Evolutionary conservation across 257 asterid species (phyloP), one percentile per base, ranked within the genome.

Genomic region (Penstemon barbatus): DNA sequence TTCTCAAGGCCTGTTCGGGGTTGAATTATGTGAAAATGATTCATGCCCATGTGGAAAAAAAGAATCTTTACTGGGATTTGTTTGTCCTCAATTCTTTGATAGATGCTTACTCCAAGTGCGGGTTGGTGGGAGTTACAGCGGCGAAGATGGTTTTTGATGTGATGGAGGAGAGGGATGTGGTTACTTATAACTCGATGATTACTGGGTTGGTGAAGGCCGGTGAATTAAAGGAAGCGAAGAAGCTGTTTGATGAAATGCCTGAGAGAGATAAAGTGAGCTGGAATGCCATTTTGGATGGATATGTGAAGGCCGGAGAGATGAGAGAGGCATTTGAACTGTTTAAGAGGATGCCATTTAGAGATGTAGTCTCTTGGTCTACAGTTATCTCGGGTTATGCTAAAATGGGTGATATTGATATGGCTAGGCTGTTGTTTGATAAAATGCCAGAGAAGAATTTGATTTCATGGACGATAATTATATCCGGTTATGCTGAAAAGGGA

Each of bases 351-450:
- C 88, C 89, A 1, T 66, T 44, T 19, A 83, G 91, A 80, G 86
- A 92, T 78, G 92, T 85, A 5, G 87, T 92, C 5, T 86, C 98
- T 0, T 92, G 97, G 98, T 84, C 97, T 9, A 87, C 92, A 0
- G 75, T 92, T 78, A 74, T 87, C 11, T 80, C 79, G 2, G 97
- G 98, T 37, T 89, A 75, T 69, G 81, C 87, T 8, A 89, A 74
- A 77, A 63, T 50, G 13, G 94, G 95, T 19, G 92, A 92, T 63
- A 48, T 89, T 77, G 89, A 87, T 69, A 83, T 78, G 94, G 96
- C 98, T 61, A 80, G 83, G 67, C 66, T 70, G 63, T 41, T 89
- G 69, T 92, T 89, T 61, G 97, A 92, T 55, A 75, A 76, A 43
- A 92, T 87, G 96, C 97, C 98, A 57, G 84, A 41, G 36, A 92